A percentile compares a stretch with the other conserved stretches of the same genome.
phyloP scores from a whole-genome alignment of 768 basidiomycete species.

The Calocera cornea region DNA sequence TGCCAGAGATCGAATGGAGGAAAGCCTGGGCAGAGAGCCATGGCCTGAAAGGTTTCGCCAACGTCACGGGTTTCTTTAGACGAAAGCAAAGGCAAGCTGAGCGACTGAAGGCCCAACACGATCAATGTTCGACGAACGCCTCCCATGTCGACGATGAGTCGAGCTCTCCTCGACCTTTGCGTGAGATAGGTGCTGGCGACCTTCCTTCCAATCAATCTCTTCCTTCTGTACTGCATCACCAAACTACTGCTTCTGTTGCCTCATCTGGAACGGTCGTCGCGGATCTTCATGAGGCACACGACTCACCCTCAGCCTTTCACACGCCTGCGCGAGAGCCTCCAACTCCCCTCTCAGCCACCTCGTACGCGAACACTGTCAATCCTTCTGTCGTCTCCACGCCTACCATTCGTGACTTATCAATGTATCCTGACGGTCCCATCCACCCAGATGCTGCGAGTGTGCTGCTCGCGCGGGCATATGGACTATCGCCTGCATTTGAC shows the following conservation, averaged over 20 bases:
- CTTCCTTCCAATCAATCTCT: neutral
- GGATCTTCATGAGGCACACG: no score
- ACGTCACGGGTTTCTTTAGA: neutral
- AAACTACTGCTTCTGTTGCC: neutral
- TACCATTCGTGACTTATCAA: neutral
- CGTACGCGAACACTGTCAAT: neutral
- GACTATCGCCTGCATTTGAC: neutral
- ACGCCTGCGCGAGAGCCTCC: no score
- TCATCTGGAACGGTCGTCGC: no score
- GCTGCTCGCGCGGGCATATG: neutral
- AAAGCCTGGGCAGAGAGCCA: neutral
- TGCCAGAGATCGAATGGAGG: slow-evolving; percentile 1
- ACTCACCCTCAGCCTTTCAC: no score
- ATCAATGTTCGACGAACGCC: neutral
- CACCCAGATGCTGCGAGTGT: no score
- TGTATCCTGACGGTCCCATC: neutral
- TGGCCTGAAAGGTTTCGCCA: neutral
- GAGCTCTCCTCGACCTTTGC: neutral
- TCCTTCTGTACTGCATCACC: neutral
- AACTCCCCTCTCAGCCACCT: neutral
- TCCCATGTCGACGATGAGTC: neutral
- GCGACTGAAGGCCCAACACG: neutral
- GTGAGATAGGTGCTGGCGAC: neutral
- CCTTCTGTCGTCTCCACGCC: neutral
- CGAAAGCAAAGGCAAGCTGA: neutral